Conservation (phyloP, 2,329 filamentous ascomycete genomes). For the Ophiostoma himal-ulmi region DNA sequence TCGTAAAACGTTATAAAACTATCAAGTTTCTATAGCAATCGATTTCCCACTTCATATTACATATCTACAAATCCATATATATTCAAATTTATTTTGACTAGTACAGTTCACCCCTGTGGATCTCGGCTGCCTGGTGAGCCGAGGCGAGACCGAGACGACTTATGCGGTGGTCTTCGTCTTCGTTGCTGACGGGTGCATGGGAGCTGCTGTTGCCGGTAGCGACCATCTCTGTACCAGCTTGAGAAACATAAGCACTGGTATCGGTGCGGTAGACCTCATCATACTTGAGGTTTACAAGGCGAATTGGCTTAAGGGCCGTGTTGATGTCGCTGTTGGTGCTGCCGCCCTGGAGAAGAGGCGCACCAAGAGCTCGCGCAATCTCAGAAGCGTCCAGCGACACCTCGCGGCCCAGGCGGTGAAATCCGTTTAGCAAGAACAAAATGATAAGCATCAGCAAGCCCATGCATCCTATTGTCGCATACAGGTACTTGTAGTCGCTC, state of each 20-base stretch:
- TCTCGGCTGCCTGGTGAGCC: not conserved
- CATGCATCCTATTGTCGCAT: constrained; percentile 14
- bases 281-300: not conserved
- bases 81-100: not conserved
- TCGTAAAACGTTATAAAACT: not conserved
- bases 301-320: not conserved
- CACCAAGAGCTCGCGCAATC: constrained; percentile 15
- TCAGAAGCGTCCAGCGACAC: constrained; percentile 18
- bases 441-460: constrained; percentile 4
- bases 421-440: constrained; percentile 14
- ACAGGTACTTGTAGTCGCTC: constrained; percentile 14
- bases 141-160: constrained; percentile 1
- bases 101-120: not conserved
- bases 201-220: not conserved
- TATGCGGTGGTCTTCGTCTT: not conserved
- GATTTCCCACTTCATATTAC: not conserved
- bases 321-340: constrained; percentile 17
- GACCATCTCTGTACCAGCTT: not conserved
- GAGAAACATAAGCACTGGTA: not conserved
- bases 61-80: not conserved
- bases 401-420: constrained; percentile 7
- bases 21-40: not conserved
- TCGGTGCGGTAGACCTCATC: not conserved
- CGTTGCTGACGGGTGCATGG: not conserved
- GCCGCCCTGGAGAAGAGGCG: constrained; percentile 15